Base-by-base conservation (phyloP, 768 basidiomycete species). In the Mycena filopes region DNA sequence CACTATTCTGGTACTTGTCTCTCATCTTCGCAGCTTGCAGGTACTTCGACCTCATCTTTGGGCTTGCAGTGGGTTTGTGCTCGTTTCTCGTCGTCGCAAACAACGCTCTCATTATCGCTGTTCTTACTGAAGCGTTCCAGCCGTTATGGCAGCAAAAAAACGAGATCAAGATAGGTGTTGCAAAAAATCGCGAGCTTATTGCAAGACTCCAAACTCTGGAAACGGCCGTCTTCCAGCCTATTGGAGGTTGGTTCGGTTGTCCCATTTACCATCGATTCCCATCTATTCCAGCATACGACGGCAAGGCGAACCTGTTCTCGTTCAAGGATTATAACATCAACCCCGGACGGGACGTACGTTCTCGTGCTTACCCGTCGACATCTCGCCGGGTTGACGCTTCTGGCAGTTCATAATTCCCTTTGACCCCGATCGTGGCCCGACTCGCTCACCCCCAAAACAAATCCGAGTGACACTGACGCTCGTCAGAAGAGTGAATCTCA, bases 231-330 rank as follows among this genome's bases (percentile, higher is more conserved):
- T 79, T 79, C 53, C 66, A 57, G 9, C 72, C 71, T 8, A 62
- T 70, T 9, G 78, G 73, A 42, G 77, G 72, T 43, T 20, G 43
- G 11, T 13, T n/a, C n/a, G 2, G 5, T 29, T 26, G 16, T 3
- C 13, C 10, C 58, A 16, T 41, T 49, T 56, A 26, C 40, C 12
- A 29, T 46, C 3, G 2, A 55, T 13, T 18, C 20, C 9, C 12
- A 18, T 10, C 2, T 16, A 13, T 18, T 2, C 12, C 21, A 80
- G 79, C 75, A 1, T 80, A 67, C 53, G 79, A 79, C 57, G 79
- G 79, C 10, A 75, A 77, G 56, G 75, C 75, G 48, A 80, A 80
- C 49, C 54, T 80, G 0, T 80, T 51, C 33, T 60, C 58, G 6
- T 60, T 51, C 49, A 18, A 3, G 26, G 20, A 38, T 21, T 59